A percentile compares a stretch with the other conserved stretches of the same genome.
Conservation (phyloP, 306 rosid species). For the Lathyrus sativus region DNA sequence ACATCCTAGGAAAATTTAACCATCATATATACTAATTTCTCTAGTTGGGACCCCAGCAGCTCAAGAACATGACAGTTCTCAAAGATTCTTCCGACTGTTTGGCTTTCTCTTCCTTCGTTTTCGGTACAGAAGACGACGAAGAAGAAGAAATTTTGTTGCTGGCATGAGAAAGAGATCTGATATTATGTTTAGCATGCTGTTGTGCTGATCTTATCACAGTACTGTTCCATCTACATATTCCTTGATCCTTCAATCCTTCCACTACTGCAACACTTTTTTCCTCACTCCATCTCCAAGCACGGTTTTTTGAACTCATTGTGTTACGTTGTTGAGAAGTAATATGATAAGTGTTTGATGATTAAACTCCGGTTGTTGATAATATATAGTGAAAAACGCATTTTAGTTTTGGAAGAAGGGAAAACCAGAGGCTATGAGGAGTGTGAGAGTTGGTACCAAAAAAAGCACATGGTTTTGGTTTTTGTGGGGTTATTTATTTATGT, state of each 20-base stretch:
- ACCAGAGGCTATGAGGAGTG: not conserved
- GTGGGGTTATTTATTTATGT: not conserved
- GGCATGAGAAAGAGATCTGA: no score
- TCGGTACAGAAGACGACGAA: constrained; percentile 35
- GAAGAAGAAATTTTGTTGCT: constrained; percentile 41
- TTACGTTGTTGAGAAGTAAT: not conserved
- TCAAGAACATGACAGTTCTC: constrained; percentile 66
- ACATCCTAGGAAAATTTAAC: no score
- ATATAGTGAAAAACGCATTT: not conserved
- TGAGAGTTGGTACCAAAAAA: not conserved
- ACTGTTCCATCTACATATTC: constrained; percentile 56
- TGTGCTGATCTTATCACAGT: constrained; percentile 44
- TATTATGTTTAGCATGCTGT: constrained; percentile 36
- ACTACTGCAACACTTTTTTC: not conserved
- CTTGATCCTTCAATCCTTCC: constrained; percentile 41
- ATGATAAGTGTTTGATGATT: not conserved
- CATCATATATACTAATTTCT: not conserved
- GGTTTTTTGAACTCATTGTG: constrained; percentile 32
- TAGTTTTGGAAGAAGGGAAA: not conserved
- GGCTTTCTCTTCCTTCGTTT: constrained; percentile 48
- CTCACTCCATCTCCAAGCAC: constrained; percentile 38
- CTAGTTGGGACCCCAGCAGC: constrained; percentile 54
- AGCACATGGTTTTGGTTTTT: constrained; percentile 6
- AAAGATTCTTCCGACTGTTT: constrained; percentile 65
- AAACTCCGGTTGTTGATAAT: not conserved